phyloP scores from a whole-genome alignment of 2,329 filamentous ascomycete genomes.

The Periconia sp. region DNA sequence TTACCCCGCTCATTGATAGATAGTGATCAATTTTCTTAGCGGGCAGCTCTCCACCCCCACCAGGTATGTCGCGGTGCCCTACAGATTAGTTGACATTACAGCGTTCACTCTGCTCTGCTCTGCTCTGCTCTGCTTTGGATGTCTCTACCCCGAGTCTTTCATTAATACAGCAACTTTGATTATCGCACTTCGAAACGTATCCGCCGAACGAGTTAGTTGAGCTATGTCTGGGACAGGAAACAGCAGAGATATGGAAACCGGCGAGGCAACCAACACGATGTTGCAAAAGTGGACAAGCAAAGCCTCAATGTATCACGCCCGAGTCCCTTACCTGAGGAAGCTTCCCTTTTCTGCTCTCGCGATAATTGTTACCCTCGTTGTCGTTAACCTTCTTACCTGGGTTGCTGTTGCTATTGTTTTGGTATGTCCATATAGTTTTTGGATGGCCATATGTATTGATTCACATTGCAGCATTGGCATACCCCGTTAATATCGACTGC shows the following conservation, averaged over 20 bases:
- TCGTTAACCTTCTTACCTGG: constrained; percentile 62
- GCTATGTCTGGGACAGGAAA: constrained; percentile 17
- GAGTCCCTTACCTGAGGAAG: constrained; percentile 57
- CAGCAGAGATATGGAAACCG: constrained; percentile 10
- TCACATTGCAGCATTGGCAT: constrained; percentile 29
- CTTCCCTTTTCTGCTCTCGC: constrained; percentile 60
- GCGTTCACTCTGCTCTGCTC: too few relatives aligned
- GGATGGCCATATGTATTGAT: neutral
- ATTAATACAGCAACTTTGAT: too few relatives aligned
- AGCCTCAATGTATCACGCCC: constrained; percentile 52
- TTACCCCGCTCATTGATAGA: constrained; percentile 12
- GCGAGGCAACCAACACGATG: constrained; percentile 16
- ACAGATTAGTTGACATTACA: too few relatives aligned
- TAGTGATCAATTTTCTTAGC: constrained; percentile 8
- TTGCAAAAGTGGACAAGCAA: constrained; percentile 31
- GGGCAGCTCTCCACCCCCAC: constrained; percentile 8
- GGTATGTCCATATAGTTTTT: constrained; percentile 40
- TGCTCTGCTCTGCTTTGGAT: neutral
- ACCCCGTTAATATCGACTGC: constrained; percentile 74
- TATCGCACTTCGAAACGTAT: too few relatives aligned
- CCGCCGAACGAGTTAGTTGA: neutral
- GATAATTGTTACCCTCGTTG: constrained; percentile 57
- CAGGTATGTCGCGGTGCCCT: neutral
- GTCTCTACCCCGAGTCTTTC: neutral
- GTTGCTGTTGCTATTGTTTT: constrained; percentile 59